A percentile compares a stretch with the other conserved stretches of the same genome.
Conservation (phyloP, 148 eudicot genomes). For the Chenopodium berlandieri region DNA sequence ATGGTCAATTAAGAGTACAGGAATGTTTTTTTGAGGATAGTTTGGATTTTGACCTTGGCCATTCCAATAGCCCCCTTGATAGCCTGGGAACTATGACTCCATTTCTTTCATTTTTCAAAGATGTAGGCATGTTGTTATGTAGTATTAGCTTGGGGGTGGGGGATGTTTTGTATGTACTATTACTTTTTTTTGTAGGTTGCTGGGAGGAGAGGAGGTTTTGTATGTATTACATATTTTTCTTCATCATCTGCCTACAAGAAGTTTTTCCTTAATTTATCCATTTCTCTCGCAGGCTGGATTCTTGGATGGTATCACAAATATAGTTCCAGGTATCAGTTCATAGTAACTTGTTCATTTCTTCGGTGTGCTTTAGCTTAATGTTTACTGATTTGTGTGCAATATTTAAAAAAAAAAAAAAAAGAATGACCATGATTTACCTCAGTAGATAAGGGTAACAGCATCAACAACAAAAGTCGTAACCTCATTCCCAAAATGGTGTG, state of each 20-base stretch:
- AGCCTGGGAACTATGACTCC: background rate
- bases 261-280: background rate
- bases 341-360: background rate
- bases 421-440: no score
- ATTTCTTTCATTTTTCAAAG: background rate
- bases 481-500: no score
- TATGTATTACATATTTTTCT: background rate
- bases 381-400: background rate
- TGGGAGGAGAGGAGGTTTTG: background rate
- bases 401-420: no score
- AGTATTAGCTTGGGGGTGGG: no score
- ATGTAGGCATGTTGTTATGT: background rate
- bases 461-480: no score
- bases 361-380: background rate
- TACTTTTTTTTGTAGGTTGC: background rate
- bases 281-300: slow-evolving; percentile 76
- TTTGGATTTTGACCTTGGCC: background rate
- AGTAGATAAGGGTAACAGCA: no score
- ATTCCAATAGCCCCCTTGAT: background rate
- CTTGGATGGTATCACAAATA: slow-evolving; percentile 80
- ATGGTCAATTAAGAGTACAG: no score
- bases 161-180: no score
- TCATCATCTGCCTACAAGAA: background rate
- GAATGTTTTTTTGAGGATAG: background rate
- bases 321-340: slow-evolving; percentile 76